phyloP scores from a whole-genome alignment of 1,139 yeast species.

The Taiozyma onychis region DNA sequence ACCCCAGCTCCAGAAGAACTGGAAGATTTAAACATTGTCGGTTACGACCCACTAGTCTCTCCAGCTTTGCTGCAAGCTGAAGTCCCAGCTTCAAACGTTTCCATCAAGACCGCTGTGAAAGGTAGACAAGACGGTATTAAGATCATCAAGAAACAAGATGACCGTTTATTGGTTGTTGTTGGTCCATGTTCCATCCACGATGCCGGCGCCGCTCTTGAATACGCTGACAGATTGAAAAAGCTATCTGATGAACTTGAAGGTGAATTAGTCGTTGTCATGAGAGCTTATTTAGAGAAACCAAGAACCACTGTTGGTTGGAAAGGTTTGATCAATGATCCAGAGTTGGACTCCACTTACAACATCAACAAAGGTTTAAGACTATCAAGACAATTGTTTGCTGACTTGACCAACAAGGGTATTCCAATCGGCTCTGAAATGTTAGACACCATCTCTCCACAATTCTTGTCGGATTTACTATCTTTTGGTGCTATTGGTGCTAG shows the following conservation, averaged over 20 bases:
- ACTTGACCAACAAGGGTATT: slow-evolving; percentile 68
- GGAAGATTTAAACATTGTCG: slow-evolving; percentile 84
- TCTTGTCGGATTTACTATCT: slow-evolving; percentile 81
- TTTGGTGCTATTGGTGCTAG: slow-evolving; percentile 99
- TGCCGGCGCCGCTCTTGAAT: slow-evolving; percentile 81
- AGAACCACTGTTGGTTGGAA: slow-evolving; percentile 99
- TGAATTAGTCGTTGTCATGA: slow-evolving; percentile 84
- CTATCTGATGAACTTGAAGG: slow-evolving; percentile 62
- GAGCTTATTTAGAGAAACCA: slow-evolving; percentile 97
- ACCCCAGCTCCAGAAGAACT: slow-evolving; percentile 61
- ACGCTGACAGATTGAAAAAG: slow-evolving; percentile 65
- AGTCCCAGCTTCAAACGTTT: slow-evolving; percentile 56
- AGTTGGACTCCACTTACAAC: slow-evolving; percentile 85
- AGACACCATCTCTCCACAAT: slow-evolving; percentile 98
- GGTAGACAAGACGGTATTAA: slow-evolving; percentile 76
- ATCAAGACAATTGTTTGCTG: slow-evolving; percentile 79
- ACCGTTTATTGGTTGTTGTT: slow-evolving; percentile 75
- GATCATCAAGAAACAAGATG: slow-evolving; percentile 69
- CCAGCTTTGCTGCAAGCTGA: slow-evolving; percentile 83
- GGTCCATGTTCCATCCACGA: slow-evolving; percentile 98
- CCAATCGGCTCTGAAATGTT: slow-evolving; percentile 98
- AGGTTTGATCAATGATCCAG: slow-evolving; percentile 96
- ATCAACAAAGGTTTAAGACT: slow-evolving; percentile 92
- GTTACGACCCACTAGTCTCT: slow-evolving; percentile 86
- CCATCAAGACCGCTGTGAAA: slow-evolving; percentile 62